Evolutionary conservation across 345 rosid genomes (phyloP), one percentile per base, ranked within the genome.

Genomic region (Brassica incana): DNA sequence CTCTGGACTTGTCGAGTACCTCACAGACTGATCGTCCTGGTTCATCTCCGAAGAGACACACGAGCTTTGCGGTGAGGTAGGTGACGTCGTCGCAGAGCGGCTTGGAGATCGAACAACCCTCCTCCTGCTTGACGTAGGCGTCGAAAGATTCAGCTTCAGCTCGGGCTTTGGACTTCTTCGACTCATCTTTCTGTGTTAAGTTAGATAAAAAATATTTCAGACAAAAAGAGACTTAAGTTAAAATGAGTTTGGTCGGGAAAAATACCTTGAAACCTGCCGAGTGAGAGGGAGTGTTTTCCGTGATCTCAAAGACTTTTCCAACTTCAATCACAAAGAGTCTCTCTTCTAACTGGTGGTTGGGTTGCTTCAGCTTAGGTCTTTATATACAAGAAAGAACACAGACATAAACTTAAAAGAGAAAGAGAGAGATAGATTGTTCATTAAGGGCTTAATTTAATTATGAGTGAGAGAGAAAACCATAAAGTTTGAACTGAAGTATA

Each of bases 1-100:
- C 79, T 93, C 98, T n/a, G 99, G 99, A 82, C 98, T 93, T 81
- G 83, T 88, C 0, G 88, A 80, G 85, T 86, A 80, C 69, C 85
- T 72, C 35, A 67, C 68, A n/a, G 84, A 77, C 5, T 38, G 71
- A 11, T 84, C 90, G 3, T 92, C 93, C 38, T 84, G 88, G 86
- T 84, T 85, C 82, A 73, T 81, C 89, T 95, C 98, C 0, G 95
- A 91, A 3, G 99, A 95, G 71, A 95, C 87, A 6, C 98, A 95
- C 1, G 99, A 93, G 88, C 89, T 95, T n/a, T 90, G 95, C 0
- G 96, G 98, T 23, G 99, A 92, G 3, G 85, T 88, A 2, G 98
- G 97, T 8, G 97, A 93, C 4, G 85, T 85, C 0, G 97, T 84
- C 0, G 88, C 89, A 1, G 98, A 88, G 56, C 87, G 84, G 78